phyloP scores from a whole-genome alignment of 2,329 filamentous ascomycete genomes.

The Hymenoscyphus fraxineus region DNA sequence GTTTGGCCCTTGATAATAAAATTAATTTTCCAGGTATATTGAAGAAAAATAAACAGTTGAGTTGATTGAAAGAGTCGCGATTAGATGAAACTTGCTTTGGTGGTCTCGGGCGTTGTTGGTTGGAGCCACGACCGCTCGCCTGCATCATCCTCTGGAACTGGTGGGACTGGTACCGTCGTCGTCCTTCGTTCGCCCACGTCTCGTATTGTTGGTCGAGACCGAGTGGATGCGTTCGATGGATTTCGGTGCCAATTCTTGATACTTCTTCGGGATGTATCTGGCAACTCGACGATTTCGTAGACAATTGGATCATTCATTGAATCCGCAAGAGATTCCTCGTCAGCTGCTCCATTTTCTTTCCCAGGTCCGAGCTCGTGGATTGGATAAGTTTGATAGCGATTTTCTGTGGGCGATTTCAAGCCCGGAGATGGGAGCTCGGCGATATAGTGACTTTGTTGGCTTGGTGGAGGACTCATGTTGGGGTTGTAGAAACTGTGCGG shows the following conservation, averaged over 20 bases:
- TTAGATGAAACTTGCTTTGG: slow-evolving; percentile 7
- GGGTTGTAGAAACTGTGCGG: slow-evolving; percentile 4
- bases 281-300: slow-evolving; percentile 12
- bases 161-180: not conserved
- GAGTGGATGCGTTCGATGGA: not conserved
- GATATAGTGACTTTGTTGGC: slow-evolving; percentile 2
- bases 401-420: slow-evolving; percentile 2
- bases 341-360: slow-evolving; percentile 1
- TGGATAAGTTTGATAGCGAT: not conserved
- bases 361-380: slow-evolving; percentile 10
- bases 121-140: slow-evolving; percentile 6
- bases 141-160: slow-evolving; percentile 7
- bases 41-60: slow-evolving; percentile 3
- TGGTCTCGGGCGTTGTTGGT: slow-evolving; percentile 6
- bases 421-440: slow-evolving; percentile 5
- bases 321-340: slow-evolving; percentile 2
- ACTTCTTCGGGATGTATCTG: slow-evolving; percentile 12
- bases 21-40: not conserved
- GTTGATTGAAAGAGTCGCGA: not conserved
- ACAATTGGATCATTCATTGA: slow-evolving; percentile 6
- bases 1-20: not conserved
- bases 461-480: slow-evolving; percentile 3
- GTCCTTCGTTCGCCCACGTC: slow-evolving; percentile 2
- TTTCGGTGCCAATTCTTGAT: slow-evolving; percentile 9
- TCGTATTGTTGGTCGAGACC: slow-evolving; percentile 1